Evolutionary conservation across 192 early-diverging fungal genomes (phyloP), one percentile per base, ranked within the genome.

Genomic region (Powellomyces hirtus): DNA sequence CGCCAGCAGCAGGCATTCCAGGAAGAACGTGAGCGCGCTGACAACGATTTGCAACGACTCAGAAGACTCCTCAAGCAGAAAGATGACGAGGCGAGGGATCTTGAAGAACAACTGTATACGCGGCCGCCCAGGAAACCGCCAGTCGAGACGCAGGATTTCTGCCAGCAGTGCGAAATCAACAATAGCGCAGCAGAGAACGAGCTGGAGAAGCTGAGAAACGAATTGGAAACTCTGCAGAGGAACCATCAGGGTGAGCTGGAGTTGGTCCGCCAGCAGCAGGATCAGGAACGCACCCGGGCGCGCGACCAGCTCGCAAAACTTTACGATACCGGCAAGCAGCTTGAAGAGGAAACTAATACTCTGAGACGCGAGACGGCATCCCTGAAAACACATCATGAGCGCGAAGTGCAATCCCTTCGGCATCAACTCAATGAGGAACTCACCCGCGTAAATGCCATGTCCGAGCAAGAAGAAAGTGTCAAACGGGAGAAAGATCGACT

Each of bases 151-250:
- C 45, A 62, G 24, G 69, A 71, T 55, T 71, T 71, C 42, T 20
- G 18, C 4, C 69, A 71, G 36, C 69, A 71, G 61, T 55, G 53
- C 42, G 49, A 71, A 18, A 46, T 24, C 3, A n/a, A n/a, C n/a
- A n/a, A n/a, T n/a, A n/a, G n/a, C n/a, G n/a, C n/a, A n/a, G n/a
- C n/a, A n/a, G n/a, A n/a, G n/a, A n/a, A n/a, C n/a, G n/a, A n/a
- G n/a, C n/a, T 42, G 18, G 18, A 42, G 40, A 42, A 42, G 40
- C 40, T 42, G 40, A 42, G 40, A 42, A 42, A 18, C 18, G 50
- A 52, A 8, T 7, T 7, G 22, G 11, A 52, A 22, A 7, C 50
- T 24, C 50, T 52, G 50, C 50, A n/a, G n/a, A n/a, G 8, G 6
- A 22, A 52, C 10, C 50, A 24, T 20, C 53, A 56, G 53, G 16